Base-by-base conservation (phyloP, 768 basidiomycete genomes). In the Tylopilus rubrobrunneus region DNA sequence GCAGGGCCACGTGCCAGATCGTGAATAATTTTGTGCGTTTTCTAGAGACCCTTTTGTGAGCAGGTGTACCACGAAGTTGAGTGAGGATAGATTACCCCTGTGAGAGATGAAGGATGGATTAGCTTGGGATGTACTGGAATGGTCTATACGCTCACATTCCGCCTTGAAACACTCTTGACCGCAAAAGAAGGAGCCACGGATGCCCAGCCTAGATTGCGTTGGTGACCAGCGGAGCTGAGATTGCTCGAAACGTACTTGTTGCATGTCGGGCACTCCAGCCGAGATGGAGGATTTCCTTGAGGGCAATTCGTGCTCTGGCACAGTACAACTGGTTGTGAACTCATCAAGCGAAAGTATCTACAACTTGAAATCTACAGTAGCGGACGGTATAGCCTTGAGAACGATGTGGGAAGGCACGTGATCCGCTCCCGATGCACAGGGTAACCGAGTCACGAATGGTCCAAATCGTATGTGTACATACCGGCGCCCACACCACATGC, bases 161-260 rank as follows among this genome's bases (percentile, higher is more conserved):
- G 85, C 81, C 72, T 97, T 98, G 82, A 98, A 98, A 73, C 96
- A 98, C 48, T 90, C 92, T 71, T 98, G 96, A 25, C 86, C 84
- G 60, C 96, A 98, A 73, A 95, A 98, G 68, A 87, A 89, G 31
- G 90, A 92, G 29, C 90, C 89, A 45, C 78, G 79, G 58, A 93
- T 86, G 48, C 87, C 89, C 33, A 92, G 76, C 67, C 90, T 92
- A 60, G 36, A 56, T 55, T 25, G 45, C 14, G 52, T 64, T 48
- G 50, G 58, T 62, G 51, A 59, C 42, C 9, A 19, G 37, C 4
- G 1, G 5, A 7, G 3, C 25, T 25, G 19, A 25, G 2, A 14
- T n/a, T 33, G 37, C 39, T 29, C 11, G 33, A 31, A 42, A 77
- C 78, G 60, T 59, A 95, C 94, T 95, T 95, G 72, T 81, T 86